Evolutionary conservation across 164 flowering plant species (phyloP), one percentile per base, ranked within the genome.

Genomic region (Tinospora cordifolia): DNA sequence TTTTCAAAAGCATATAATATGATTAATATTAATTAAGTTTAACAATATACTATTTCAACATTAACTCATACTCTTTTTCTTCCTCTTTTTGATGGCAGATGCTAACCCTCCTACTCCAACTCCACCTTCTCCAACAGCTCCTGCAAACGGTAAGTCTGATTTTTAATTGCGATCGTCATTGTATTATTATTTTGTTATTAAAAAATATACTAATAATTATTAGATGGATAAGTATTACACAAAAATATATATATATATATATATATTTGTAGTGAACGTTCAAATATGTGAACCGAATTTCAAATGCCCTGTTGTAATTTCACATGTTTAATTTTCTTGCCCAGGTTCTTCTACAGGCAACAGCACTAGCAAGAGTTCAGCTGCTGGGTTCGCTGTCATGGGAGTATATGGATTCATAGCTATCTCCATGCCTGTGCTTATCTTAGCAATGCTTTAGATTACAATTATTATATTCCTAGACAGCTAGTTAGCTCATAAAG

Each of bases 311-410:
- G 47, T 44, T 44, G 1, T 54, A 21, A n/a, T 54, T 54, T 54
- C n/a, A 6, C 10, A 14, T 51, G 36, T 30, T 30, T n/a, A n/a
- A n/a, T n/a, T 1, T 30, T 30, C 36, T 30, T 30, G 36, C 4
- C 36, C 21, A 54, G 60, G 21, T 54, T 8, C 60, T 54, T 8
- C 60, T 54, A n/a, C 60, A 54, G 60, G 60, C 0, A 40, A 24
- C 1, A 40, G 27, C 21, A 41, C 30, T 27, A n/a, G 71, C n/a
- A 67, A 54, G 38, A 71, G 44, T 54, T 63, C 72, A 44, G 75
- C 75, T n/a, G n/a, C 26, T 67, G 66, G 67, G 57, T 51, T 71
- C 8, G 63, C 69, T 67, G 41, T 26, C 25, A 34, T 71, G 64
- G 66, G 69, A 30, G 71, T 44, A 54, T 68, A 36, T 26, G 63